Evolutionary conservation across 2,329 filamentous ascomycete species (phyloP), one percentile per base, ranked within the genome.

Genomic region (Talaromyces sp.): DNA sequence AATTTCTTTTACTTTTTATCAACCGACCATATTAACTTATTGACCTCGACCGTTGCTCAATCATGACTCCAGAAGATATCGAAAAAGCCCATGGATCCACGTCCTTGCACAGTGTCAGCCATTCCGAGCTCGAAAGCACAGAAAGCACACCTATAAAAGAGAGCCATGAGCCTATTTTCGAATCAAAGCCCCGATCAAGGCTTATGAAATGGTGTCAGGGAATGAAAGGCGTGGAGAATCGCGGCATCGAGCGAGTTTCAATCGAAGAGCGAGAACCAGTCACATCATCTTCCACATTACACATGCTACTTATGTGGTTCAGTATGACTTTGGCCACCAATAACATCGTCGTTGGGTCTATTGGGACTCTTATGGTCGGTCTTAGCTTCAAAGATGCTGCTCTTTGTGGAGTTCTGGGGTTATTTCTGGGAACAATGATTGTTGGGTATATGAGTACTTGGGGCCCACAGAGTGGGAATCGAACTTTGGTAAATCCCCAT

Each of bases 401-500:
- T 14, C 52, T 73, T 3, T 74, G 71, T 51, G 72, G 67, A 3
- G 54, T 74, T 8, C 70, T 76, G 48, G 74, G 73, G 1, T 68
- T 64, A 8, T 45, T 75, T 8, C 41, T 72, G 9, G 74, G 74
- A 11, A 55, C 64, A 24, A 47, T 63, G n/a, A 62, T 65, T 1
- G 68, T 71, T 20, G 74, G 70, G 4, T 77, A 75, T 55, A 75
- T 76, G 63, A 70, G 69, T 47, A 76, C 66, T 14, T 77, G 68
- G 67, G 75, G 75, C 11, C 70, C 74, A 1, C 51, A 51, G 43
- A 77, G 73, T 55, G 75, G 75, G 16, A 74, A 73, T 57, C 66
- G 75, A 46, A 77, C 74, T 24, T 65, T 77, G 68, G 74, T 75
- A 64, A 53, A 58, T 56, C 37, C 2, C 19, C 17, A 16, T 14